phyloP scores from a whole-genome alignment of 2,329 filamentous ascomycete genomes.

The Leptographium galeiforme region DNA sequence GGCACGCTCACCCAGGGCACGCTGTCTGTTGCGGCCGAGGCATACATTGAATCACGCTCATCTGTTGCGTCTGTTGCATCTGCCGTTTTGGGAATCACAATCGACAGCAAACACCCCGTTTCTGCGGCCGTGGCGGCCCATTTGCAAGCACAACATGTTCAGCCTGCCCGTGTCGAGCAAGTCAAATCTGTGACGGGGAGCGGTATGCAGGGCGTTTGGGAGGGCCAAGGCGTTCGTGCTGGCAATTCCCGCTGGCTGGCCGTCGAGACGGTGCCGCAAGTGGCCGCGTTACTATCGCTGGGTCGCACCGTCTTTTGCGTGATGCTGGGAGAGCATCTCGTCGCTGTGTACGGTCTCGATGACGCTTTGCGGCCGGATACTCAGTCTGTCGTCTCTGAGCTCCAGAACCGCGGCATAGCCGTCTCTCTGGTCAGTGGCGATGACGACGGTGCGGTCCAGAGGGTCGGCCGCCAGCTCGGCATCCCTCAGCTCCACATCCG shows the following conservation, averaged over 20 bases:
- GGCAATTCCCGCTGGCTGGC: constrained; percentile 38
- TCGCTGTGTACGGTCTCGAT: constrained; percentile 30
- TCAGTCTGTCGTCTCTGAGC: constrained; percentile 16
- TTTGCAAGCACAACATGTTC: constrained; percentile 13
- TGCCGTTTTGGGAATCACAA: constrained; percentile 22
- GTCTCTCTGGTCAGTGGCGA: constrained; percentile 41
- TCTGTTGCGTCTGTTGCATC: not conserved
- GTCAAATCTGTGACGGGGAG: constrained; percentile 28
- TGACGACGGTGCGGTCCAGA: constrained; percentile 30
- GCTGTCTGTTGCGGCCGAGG: constrained; percentile 27
- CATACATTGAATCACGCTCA: constrained; percentile 7
- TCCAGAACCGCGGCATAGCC: constrained; percentile 24
- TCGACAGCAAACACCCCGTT: constrained; percentile 38
- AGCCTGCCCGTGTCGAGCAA: constrained; percentile 15
- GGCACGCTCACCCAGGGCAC: constrained; percentile 56
- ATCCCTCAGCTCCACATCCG: constrained; percentile 25
- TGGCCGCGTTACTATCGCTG: constrained; percentile 15
- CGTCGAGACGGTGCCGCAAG: constrained; percentile 20
- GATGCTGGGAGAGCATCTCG: constrained; percentile 20
- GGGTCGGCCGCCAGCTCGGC: constrained; percentile 23
- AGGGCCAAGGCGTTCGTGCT: constrained; percentile 23
- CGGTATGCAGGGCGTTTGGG: constrained; percentile 26
- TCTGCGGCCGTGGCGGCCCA: constrained; percentile 25
- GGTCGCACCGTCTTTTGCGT: constrained; percentile 35
- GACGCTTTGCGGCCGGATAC: constrained; percentile 33